A percentile compares a stretch with the other conserved stretches of the same genome.
Conservation (phyloP, 345 rosid genomes). For the Eutrema yunnanense region DNA sequence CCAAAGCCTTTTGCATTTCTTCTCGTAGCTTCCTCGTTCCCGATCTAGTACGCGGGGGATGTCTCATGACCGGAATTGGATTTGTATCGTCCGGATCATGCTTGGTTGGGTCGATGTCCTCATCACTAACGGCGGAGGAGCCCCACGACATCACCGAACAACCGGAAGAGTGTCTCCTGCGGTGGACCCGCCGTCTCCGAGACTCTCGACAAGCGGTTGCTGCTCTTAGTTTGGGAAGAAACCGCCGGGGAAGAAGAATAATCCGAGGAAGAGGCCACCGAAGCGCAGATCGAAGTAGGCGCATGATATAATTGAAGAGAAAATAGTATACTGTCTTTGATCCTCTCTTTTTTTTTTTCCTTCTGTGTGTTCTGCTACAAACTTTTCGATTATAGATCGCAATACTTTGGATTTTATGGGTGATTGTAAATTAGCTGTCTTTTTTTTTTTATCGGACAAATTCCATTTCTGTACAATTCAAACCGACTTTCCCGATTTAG, state of each 20-base stretch:
- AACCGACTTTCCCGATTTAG: neutral
- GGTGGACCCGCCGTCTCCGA: slow-evolving; percentile 90
- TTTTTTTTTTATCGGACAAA: neutral
- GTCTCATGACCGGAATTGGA: too few species aligned
- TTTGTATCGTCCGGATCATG: too few species aligned
- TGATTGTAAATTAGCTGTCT: slow-evolving; percentile 15
- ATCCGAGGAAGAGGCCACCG: slow-evolving; percentile 41
- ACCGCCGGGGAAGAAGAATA: slow-evolving; percentile 32
- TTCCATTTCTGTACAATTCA: slow-evolving; percentile 12
- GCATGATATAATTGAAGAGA: neutral
- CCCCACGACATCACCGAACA: slow-evolving; percentile 48
- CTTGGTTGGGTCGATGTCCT: too few species aligned
- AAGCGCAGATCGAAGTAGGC: slow-evolving; percentile 56
- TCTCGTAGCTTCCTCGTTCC: too few species aligned
- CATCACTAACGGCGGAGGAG: slow-evolving; percentile 24
- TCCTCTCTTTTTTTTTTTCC: neutral
- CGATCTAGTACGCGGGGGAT: too few species aligned
- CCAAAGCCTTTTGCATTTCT: too few species aligned
- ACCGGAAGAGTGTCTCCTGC: slow-evolving; percentile 79
- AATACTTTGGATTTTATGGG: neutral
- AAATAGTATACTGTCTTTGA: slow-evolving; percentile 13
- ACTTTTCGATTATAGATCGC: neutral
- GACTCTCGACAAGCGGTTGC: slow-evolving; percentile 75
- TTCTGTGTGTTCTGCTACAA: slow-evolving; percentile 11
- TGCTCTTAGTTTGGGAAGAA: slow-evolving; percentile 66